Conservation (phyloP, 371 early-diverging fungal genomes). For the Mortierella sp. region DNA sequence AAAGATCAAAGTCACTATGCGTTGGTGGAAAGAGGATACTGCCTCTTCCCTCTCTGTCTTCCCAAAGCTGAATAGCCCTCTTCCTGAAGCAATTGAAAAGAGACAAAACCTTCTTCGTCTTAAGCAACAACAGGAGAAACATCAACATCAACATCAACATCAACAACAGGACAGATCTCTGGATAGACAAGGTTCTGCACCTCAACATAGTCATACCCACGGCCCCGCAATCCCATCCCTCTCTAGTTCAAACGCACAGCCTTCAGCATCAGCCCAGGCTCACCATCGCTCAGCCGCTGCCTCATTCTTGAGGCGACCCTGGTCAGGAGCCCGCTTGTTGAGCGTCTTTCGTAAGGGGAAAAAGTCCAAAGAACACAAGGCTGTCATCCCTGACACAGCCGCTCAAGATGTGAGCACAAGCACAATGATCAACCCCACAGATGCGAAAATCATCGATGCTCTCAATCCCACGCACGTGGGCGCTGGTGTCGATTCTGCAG, state of each 20-base stretch:
- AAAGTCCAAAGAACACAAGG: conserved; percentile 6
- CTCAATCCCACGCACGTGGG: not conserved
- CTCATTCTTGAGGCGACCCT: conserved; percentile 29
- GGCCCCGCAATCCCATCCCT: not conserved
- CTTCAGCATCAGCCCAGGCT: conserved; percentile 3
- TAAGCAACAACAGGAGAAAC: conserved; percentile 5
- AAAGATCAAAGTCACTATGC: conserved; percentile 48
- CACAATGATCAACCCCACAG: not conserved
- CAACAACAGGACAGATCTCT: not conserved
- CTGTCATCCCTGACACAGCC: not conserved
- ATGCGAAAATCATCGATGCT: not conserved
- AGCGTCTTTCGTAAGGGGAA: conserved; percentile 25
- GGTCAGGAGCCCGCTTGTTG: conserved; percentile 39
- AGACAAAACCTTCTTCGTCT: conserved; percentile 25
- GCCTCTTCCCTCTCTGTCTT: conserved; percentile 40
- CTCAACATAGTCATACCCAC: not conserved
- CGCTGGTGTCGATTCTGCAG: not conserved
- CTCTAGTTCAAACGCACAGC: conserved; percentile 6
- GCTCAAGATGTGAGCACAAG: conserved; percentile 1
- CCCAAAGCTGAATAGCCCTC: conserved; percentile 45
- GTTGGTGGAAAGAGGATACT: conserved; percentile 55
- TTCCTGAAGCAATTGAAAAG: conserved; percentile 21
- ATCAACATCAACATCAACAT: conserved; percentile 13
- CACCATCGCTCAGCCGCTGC: conserved; percentile 12
- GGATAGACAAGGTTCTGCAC: not conserved